Percentiles rank a stretch among this genome's conserved stretches.
These are phyloP conservation scores for Apium graveolens DNA, from an alignment of 129 eudicot genomes.

Conservation along the genomic window DNA sequence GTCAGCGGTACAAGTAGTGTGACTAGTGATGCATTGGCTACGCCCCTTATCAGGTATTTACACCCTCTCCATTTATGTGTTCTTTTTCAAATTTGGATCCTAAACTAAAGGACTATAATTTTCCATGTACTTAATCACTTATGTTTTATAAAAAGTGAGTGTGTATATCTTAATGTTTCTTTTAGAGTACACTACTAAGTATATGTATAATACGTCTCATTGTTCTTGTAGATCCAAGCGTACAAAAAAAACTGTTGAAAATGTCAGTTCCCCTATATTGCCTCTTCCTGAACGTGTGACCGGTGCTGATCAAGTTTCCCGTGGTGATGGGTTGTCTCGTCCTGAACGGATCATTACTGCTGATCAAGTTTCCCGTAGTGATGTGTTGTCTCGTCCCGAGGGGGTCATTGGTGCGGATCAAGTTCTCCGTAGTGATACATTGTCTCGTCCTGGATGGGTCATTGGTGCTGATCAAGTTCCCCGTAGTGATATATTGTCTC, in stretches of 20 bases:
- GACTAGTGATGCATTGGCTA: not conserved
- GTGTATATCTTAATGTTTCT: not conserved
- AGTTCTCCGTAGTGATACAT: not conserved
- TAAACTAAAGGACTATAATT: not conserved
- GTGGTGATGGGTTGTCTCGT: not conserved
- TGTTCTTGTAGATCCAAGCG: constrained; percentile 4
- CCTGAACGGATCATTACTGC: not conserved
- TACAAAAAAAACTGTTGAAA: not conserved
- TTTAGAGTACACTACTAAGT: not conserved
- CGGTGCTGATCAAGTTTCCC: too few species aligned
- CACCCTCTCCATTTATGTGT: not conserved
- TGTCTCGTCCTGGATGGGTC: not conserved
- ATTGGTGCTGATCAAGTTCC: not conserved
- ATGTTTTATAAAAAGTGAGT: not conserved
- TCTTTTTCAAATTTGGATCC: not conserved
- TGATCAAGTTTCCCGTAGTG: not conserved
- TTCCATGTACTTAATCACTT: not conserved
- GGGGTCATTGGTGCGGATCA: not conserved
- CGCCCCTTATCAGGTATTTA: constrained; percentile 8
- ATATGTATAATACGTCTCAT: not conserved
- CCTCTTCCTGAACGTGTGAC: too few species aligned
- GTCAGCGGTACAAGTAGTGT: not conserved
- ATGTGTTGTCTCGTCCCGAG: not conserved
- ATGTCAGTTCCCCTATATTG: not conserved
- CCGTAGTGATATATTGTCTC: not conserved